Percentiles rank a stretch among this genome's conserved stretches.
Evolutionary conservation across 1,284 basidiomycete species (phyloP).

Genomic region (Ceratobasidium sp.): DNA sequence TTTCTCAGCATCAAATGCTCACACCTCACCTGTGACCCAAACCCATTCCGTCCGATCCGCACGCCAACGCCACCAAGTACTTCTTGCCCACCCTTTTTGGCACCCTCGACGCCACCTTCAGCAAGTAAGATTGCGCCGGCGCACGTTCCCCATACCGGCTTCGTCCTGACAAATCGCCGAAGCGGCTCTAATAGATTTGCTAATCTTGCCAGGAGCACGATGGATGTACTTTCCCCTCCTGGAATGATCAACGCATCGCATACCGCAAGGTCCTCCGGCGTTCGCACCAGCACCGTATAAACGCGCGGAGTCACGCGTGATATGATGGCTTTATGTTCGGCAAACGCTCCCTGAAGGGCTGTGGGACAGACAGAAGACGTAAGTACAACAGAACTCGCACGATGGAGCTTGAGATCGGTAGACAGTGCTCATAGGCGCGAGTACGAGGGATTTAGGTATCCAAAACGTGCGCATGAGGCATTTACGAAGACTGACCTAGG

Average conservation of each 20-base stretch:
- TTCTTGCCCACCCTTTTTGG: constrained; percentile 90
- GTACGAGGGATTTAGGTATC: constrained; percentile 15
- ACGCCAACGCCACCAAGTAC: constrained; percentile 86
- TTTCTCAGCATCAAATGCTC: constrained; percentile 29
- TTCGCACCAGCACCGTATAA: constrained; percentile 74
- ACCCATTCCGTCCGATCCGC: constrained; percentile 88
- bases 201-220: constrained; percentile 83
- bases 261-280: constrained; percentile 73
- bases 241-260: constrained; percentile 94
- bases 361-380: constrained; percentile 43
- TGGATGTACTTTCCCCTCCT: constrained; percentile 96
- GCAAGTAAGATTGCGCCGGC: constrained; percentile 95
- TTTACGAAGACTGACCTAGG: constrained; percentile 52
- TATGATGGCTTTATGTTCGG: constrained; percentile 83
- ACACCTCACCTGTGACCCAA: constrained; percentile 76
- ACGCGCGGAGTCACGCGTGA: constrained; percentile 60
- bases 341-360: constrained; percentile 95
- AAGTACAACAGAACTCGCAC: constrained; percentile 7
- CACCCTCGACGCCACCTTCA: constrained; percentile 70
- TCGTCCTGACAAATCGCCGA: constrained; percentile 70
- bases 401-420: constrained; percentile 28
- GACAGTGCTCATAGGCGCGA: not conserved
- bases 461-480: constrained; percentile 28
- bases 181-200: constrained; percentile 85
- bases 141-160: constrained; percentile 95